A percentile compares a stretch with the other conserved stretches of the same genome.
phyloP scores from a whole-genome alignment of 768 basidiomycete genomes.

The Amanita rimosa region DNA sequence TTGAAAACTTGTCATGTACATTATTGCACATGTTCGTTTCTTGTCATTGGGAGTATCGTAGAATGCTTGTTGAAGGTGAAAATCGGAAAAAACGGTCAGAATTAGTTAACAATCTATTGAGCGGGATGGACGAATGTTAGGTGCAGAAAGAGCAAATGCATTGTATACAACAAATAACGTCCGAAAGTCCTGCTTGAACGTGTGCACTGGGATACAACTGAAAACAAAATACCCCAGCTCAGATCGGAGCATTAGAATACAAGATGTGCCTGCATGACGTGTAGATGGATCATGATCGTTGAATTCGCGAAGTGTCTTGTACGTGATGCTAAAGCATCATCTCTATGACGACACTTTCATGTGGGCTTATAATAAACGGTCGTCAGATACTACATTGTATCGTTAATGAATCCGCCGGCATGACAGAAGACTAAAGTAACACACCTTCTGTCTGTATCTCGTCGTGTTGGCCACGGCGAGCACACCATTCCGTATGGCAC shows the following conservation, averaged over 20 bases:
- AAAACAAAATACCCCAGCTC: neutral
- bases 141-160: neutral
- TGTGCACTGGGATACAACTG: neutral
- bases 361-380: conserved; percentile 8
- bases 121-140: neutral
- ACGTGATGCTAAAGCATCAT: conserved; percentile 3
- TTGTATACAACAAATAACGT: neutral
- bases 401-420: neutral
- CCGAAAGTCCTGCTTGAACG: conserved; percentile 1
- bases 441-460: conserved; percentile 84
- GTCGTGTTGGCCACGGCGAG: conserved; percentile 88
- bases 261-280: neutral
- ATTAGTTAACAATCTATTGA: neutral
- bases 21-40: neutral
- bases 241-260: neutral
- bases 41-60: neutral
- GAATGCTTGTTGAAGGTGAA: neutral
- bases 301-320: neutral
- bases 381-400: conserved; percentile 3
- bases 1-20: neutral
- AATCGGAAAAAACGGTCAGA: neutral
- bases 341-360: conserved; percentile 3
- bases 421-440: conserved; percentile 9
- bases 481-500: conserved; percentile 89
- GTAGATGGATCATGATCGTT: neutral